phyloP scores from a whole-genome alignment of 495 filamentous ascomycete genomes.

The Zalerion maritima region DNA sequence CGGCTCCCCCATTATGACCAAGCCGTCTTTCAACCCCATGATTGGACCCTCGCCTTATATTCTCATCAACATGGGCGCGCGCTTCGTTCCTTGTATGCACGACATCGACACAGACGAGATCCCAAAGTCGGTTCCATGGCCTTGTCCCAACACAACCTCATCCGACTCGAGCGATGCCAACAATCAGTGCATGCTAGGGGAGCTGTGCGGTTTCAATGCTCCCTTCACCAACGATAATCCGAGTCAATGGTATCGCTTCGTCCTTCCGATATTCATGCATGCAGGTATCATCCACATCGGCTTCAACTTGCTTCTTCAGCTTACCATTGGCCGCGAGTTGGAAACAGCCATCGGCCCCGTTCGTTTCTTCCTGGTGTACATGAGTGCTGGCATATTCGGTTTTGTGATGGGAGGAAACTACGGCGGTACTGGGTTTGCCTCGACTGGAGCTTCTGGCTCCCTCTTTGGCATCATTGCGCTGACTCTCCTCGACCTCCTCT shows the following conservation, averaged over 20 bases:
- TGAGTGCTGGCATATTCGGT: slow-evolving; percentile 85
- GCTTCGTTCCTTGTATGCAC: slow-evolving; percentile 92
- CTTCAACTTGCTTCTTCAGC: slow-evolving; percentile 85
- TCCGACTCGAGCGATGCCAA: slow-evolving; percentile 23
- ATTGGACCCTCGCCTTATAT: slow-evolving; percentile 84
- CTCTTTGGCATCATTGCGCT: slow-evolving; percentile 88
- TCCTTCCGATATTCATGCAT: slow-evolving; percentile 88
- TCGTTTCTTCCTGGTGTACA: slow-evolving; percentile 76
- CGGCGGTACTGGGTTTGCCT: slow-evolving; percentile 62
- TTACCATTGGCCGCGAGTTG: slow-evolving; percentile 80
- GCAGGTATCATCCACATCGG: slow-evolving; percentile 85
- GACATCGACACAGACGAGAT: slow-evolving; percentile 37
- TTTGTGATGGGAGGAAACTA: slow-evolving; percentile 94
- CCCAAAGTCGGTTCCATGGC: slow-evolving; percentile 36
- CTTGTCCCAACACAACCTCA: slow-evolving; percentile 63
- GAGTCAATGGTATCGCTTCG: slow-evolving; percentile 95
- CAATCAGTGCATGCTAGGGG: slow-evolving; percentile 51
- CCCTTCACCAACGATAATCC: slow-evolving; percentile 40
- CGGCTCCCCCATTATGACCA: slow-evolving; percentile 65
- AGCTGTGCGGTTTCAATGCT: slow-evolving; percentile 74
- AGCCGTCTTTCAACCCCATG: slow-evolving; percentile 88
- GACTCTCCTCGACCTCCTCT: slow-evolving; percentile 74
- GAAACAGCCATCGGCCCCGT: slow-evolving; percentile 74
- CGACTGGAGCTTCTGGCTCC: slow-evolving; percentile 74
- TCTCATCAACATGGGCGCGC: slow-evolving; percentile 91